Evolutionary conservation across 805 yeast genomes (phyloP), one percentile per base, ranked within the genome.

Genomic region (Starmerella lactis-condensi): DNA sequence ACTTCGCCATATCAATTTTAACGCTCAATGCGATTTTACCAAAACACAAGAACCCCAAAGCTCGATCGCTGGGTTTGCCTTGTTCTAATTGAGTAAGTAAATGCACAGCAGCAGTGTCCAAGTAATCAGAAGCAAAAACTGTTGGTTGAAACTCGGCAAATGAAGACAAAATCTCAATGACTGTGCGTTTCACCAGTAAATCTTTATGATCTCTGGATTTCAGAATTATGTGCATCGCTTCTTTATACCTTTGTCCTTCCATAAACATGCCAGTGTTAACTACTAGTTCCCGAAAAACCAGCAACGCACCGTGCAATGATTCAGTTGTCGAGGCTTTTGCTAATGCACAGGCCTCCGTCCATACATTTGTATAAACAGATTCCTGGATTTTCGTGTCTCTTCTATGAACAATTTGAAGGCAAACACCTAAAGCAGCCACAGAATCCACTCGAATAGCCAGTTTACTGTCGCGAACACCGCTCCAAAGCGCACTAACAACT

Each of bases 401-500:
- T 33, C 75, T 73, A 42, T 75, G 72, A 10, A 85, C 69, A 6
- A 89, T 81, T 29, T 66, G 65, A 43, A 83, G 62, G 50, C 94
- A 81, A 35, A 71, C 67, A 17, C 75, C 74, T 34, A 89, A 56
- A 2, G 92, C 73, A 1, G 67, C 62, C 0, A 94, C 93, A 1
- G 95, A 74, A 48, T 85, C 96, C 33, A 64, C 64, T 42, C 96
- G 62, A 24, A 85, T 73, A 2, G 67, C 62, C 13, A 70, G 57
- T 44, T 78, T 82, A 13, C 71, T 63, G 50, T 89, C 96, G 38
- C 85, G 62, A 26, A 89, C 57, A 0, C 91, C 93, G 24, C 72
- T 63, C 94, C 95, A 85, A 12, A 89, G 68, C 42, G 76, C 73
- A 28, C 76, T 78, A 33, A 85, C 58, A 12, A 83, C 73, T 24